These are phyloP conservation scores for Leishmania major DNA, from an alignment of 208 protist genomes.

Conservation along the genomic window DNA sequence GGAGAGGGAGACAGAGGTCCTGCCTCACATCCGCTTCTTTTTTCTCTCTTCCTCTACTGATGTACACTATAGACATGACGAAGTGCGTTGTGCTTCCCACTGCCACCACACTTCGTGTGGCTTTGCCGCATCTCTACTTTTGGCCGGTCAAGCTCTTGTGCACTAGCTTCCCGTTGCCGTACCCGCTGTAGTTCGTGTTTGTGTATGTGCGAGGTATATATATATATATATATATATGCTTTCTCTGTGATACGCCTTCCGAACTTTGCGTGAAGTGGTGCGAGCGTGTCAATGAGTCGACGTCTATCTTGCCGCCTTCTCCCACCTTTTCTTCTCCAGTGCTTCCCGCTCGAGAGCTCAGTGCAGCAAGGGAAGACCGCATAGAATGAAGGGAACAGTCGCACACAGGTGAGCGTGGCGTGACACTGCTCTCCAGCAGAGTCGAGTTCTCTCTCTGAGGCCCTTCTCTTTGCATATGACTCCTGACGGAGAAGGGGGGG, in stretches of 20 bases:
- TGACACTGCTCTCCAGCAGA: background rate
- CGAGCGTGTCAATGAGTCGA: background rate
- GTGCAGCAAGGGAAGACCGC: background rate
- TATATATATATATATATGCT: too few relatives aligned
- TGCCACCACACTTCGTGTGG: background rate
- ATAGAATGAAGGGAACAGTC: background rate
- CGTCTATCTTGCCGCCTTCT: background rate
- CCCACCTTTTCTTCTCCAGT: background rate
- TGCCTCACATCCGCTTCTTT: background rate
- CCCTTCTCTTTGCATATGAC: background rate
- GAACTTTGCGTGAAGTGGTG: background rate
- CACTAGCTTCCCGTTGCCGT: background rate
- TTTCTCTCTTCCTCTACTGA: background rate
- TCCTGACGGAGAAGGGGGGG: background rate
- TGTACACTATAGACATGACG: slow-evolving; percentile 1
- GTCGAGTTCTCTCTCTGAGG: background rate
- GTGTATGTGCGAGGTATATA: background rate
- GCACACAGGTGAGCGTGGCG: background rate
- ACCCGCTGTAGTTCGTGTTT: background rate
- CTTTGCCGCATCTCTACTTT: background rate
- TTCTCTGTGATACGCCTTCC: too few relatives aligned
- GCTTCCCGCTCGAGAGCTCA: background rate
- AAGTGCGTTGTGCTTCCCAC: background rate
- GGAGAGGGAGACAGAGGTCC: background rate
- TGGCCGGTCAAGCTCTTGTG: background rate